Evolutionary conservation across 2,329 filamentous ascomycete genomes (phyloP).

Genomic region (Aurifilum marmelostoma): DNA sequence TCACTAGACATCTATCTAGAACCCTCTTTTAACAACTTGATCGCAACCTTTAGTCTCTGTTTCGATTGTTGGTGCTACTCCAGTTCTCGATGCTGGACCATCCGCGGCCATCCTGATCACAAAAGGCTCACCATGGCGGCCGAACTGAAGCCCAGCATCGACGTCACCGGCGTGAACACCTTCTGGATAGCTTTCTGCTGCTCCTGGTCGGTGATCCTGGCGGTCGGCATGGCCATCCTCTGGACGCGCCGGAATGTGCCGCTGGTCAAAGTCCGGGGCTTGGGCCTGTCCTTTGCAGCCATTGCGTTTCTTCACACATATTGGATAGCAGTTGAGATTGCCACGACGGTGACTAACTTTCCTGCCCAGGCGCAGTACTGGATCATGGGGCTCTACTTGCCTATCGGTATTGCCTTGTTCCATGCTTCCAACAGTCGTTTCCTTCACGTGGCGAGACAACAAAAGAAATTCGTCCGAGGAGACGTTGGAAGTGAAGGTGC

Average conservation of each 20-base stretch:
- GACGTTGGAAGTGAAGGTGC: slow-evolving; percentile 18
- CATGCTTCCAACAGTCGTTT: slow-evolving; percentile 67
- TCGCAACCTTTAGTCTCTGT: not conserved
- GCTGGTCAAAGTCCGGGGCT: slow-evolving; percentile 39
- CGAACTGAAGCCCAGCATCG: slow-evolving; percentile 10
- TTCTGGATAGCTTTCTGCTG: slow-evolving; percentile 21
- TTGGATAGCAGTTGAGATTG: slow-evolving; percentile 37
- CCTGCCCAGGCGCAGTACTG: slow-evolving; percentile 63
- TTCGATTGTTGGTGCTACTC: not conserved
- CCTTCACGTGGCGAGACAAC: slow-evolving; percentile 59
- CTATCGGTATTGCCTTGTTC: slow-evolving; percentile 67
- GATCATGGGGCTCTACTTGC: slow-evolving; percentile 69
- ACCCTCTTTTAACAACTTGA: not conserved
- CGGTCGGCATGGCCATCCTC: slow-evolving; percentile 34
- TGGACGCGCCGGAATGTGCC: slow-evolving; percentile 33
- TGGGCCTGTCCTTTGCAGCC: slow-evolving; percentile 35
- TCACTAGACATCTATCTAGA: not conserved
- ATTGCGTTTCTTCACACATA: slow-evolving; percentile 34
- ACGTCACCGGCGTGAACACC: slow-evolving; percentile 12
- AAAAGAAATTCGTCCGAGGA: slow-evolving; percentile 42
- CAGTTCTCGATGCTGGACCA: not conserved
- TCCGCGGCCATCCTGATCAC: not conserved
- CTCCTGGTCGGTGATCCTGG: slow-evolving; percentile 32
- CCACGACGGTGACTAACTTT: slow-evolving; percentile 39
- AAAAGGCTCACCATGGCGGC: slow-evolving; percentile 15